These are phyloP conservation scores for Onygenales sp. DNA, from an alignment of 2,329 filamentous ascomycete genomes.

Conservation along the genomic window DNA sequence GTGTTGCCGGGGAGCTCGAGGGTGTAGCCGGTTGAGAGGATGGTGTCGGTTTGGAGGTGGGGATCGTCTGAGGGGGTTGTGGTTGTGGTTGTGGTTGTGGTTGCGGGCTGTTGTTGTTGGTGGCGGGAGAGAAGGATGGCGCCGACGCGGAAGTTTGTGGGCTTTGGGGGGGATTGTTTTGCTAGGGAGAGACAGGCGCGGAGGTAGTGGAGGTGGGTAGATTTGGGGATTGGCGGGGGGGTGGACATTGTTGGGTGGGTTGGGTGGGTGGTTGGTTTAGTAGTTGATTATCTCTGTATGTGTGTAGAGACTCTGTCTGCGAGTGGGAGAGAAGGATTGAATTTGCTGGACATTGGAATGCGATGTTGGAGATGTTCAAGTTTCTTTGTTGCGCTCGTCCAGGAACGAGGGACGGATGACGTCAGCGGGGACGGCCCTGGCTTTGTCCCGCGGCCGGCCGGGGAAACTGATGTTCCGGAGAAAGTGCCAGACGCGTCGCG, in stretches of 20 bases:
- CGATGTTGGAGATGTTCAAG: too few species aligned
- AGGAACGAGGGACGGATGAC: too few species aligned
- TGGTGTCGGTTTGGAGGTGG: slow-evolving; percentile 25
- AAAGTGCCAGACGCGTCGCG: too few species aligned
- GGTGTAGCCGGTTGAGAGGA: slow-evolving; percentile 79
- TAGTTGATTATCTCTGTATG: not conserved
- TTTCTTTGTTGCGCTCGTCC: too few species aligned
- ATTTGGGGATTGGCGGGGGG: slow-evolving; percentile 4
- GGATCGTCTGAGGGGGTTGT: not conserved
- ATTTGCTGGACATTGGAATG: too few species aligned
- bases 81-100: slow-evolving; percentile 14
- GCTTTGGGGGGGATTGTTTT: slow-evolving; percentile 68
- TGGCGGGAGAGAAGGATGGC: slow-evolving; percentile 60
- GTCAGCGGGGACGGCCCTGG: too few species aligned
- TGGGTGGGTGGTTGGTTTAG: not conserved
- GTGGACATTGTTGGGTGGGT: slow-evolving; percentile 2
- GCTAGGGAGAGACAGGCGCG: slow-evolving; percentile 66
- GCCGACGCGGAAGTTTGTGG: slow-evolving; percentile 89
- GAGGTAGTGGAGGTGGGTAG: slow-evolving; percentile 46
- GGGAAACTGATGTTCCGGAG: too few species aligned
- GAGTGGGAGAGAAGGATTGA: not conserved
- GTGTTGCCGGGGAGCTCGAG: slow-evolving; percentile 87
- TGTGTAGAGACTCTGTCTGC: not conserved
- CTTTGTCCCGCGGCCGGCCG: too few species aligned
- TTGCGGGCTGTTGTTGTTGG: not conserved